Percentiles rank a stretch among this genome's conserved stretches.
phyloP scores from a whole-genome alignment of 208 protist genomes.

The Leishmania turanica region DNA sequence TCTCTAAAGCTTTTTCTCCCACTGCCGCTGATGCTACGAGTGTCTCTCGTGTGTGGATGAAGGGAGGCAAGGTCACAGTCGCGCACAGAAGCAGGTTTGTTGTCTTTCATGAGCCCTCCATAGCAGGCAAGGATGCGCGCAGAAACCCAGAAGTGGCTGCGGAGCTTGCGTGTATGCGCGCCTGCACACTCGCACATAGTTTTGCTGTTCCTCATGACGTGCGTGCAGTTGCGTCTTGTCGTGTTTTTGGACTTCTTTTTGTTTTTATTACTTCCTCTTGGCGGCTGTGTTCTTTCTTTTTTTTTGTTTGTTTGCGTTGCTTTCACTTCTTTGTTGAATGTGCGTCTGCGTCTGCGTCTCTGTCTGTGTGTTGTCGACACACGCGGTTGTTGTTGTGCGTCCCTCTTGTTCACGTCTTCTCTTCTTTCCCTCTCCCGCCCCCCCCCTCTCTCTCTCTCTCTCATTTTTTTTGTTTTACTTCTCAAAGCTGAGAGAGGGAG shows the following conservation, averaged over 20 bases:
- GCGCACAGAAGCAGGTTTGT: background rate
- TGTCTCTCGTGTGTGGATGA: background rate
- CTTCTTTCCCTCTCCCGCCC: background rate
- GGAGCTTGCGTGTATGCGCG: background rate
- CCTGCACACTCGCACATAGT: background rate
- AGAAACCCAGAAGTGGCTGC: background rate
- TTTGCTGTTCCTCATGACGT: background rate
- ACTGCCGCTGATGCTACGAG: background rate
- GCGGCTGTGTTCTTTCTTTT: background rate
- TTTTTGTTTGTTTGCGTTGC: background rate
- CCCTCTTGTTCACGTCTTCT: background rate
- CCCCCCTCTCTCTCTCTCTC: no score
- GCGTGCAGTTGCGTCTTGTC: background rate
- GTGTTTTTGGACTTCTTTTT: background rate
- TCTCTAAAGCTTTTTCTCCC: no score
- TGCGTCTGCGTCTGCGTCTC: background rate
- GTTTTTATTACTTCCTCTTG: background rate
- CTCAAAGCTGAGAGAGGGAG: background rate
- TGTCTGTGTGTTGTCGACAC: constrained; percentile 3
- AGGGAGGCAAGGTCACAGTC: background rate
- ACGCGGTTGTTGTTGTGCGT: background rate
- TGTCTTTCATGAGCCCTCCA: background rate
- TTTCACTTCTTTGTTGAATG: background rate
- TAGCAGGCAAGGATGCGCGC: background rate
- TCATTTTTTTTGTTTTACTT: background rate